phyloP scores from a whole-genome alignment of 2,329 filamentous ascomycete species.

The Cryphonectria parasitica region DNA sequence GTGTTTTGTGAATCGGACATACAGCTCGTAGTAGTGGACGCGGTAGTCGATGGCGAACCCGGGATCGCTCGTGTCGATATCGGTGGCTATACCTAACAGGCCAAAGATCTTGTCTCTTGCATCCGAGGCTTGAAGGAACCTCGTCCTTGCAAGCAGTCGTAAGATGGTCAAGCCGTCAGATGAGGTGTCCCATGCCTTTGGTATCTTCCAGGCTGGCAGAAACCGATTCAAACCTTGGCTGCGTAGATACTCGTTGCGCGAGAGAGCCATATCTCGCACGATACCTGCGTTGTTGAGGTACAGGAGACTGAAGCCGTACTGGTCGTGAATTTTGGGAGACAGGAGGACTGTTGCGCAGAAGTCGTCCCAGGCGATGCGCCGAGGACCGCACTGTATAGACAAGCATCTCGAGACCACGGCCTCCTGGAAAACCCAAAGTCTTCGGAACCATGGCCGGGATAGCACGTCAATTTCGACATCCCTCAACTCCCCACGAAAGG shows the following conservation, averaged over 20 bases:
- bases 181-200: neutral
- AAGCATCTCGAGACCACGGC: neutral
- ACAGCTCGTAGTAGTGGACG: neutral
- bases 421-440: constrained; percentile 13
- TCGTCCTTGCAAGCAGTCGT: neutral
- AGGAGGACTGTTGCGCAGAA: constrained; percentile 8
- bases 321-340: neutral
- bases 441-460: constrained; percentile 8
- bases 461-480: constrained; percentile 14
- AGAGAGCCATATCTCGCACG: neutral
- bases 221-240: neutral
- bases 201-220: neutral
- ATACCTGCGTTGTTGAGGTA: neutral
- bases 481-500: neutral
- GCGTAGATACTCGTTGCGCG: neutral
- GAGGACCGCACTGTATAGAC: constrained; percentile 12
- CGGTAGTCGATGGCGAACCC: constrained; percentile 7
- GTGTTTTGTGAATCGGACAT: constrained; percentile 2
- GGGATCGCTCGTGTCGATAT: neutral
- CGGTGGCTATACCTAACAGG: constrained; percentile 6
- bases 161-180: neutral
- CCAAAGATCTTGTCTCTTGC: constrained; percentile 19
- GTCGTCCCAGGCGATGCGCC: constrained; percentile 18
- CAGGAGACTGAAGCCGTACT: constrained; percentile 8
- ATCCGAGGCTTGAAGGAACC: constrained; percentile 6